Base-by-base conservation (phyloP, 306 rosid genomes). In the Gastrolobium villosum region DNA sequence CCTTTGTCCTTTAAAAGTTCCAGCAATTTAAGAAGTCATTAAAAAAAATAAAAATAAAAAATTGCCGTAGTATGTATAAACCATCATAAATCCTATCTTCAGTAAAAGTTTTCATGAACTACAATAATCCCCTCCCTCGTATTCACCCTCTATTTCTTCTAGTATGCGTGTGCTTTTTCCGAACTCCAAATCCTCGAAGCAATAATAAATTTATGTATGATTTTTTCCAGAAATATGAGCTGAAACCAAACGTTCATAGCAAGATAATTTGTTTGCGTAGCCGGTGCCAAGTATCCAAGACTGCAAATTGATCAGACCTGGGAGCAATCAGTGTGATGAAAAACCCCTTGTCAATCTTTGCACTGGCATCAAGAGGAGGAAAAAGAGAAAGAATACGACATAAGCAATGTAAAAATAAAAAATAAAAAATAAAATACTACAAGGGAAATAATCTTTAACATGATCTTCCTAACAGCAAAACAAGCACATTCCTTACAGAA, bases 361-460 rank as follows among this genome's bases (percentile, higher is more conserved):
- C 81, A 77, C 89, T 83, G 80, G 84, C 81, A 78, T 86, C 87
- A 84, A 84, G 56, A 67, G 62, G 44, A 71, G 43, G 54, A 76
- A 81, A 81, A 79, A 48, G 34, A 69, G 78, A 84, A 53, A 74
- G 45, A 75, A 69, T 65, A 75, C 45, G 77, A 57, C 67, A 71
- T 88, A 46, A 88, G 90, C 83, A 80, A 62, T 43, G 73, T 74
- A 54, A 74, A 20, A 20, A 20, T 20, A 20, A 54, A 74, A 53
- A 69, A 30, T 0, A 54, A 74, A 53, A 69, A 30, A 78, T 50
- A 56, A 78, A 30, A 63, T 20, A 2, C 76, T 54, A 45, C 35
- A 60, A 69, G 49, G 75, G 67, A 77, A 70, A 34, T 50, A 56
- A 70, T 62, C 39, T 44, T 75, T 65, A 71, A 66, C 43, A 70